Conservation (phyloP, 331 rosid genomes). For the Erythrophleum ivorense region DNA sequence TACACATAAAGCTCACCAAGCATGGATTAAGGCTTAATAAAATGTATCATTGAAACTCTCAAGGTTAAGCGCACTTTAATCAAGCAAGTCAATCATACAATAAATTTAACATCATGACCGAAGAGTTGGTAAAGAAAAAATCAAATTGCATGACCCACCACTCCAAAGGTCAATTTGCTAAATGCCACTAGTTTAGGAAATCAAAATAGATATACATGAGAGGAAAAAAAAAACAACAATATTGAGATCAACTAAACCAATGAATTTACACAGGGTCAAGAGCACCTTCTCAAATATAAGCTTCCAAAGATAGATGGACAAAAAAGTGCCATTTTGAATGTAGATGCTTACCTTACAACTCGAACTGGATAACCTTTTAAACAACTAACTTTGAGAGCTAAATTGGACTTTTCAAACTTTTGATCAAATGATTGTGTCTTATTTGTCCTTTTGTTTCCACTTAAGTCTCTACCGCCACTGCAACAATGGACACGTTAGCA, state of each 20-base stretch:
- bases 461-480: conserved; percentile 88
- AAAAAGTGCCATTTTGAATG: background rate
- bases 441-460: conserved; percentile 73
- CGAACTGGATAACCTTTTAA: conserved; percentile 76
- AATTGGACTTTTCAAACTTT: conserved; percentile 62
- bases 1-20: background rate
- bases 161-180: background rate
- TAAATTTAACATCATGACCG: background rate
- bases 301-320: background rate
- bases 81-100: background rate
- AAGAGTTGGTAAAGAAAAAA: background rate
- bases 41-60: conserved; percentile 6
- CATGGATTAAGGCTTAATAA: background rate
- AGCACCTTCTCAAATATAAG: background rate
- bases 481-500: conserved; percentile 20
- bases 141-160: background rate
- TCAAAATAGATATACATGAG: background rate
- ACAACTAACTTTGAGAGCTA: conserved; percentile 68
- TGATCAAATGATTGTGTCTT: conserved; percentile 78
- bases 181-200: background rate
- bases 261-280: background rate
- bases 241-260: background rate
- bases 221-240: background rate
- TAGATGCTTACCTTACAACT: conserved; percentile 64
- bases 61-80: background rate